These are phyloP conservation scores for Brassica nigra DNA, from an alignment of 345 rosid genomes.

Conservation along the genomic window DNA sequence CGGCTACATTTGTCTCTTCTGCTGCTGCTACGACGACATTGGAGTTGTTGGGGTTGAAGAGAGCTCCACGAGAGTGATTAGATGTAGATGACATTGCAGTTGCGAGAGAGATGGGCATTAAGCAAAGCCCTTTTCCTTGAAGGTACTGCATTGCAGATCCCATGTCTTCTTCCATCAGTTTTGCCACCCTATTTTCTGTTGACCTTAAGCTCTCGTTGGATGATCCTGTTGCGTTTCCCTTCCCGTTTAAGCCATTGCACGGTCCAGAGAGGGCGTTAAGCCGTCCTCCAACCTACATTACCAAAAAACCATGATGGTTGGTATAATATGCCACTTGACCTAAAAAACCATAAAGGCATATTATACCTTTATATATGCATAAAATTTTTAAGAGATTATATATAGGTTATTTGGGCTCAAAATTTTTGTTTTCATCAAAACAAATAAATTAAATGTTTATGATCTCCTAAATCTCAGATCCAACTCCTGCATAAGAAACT, in stretches of 20 bases:
- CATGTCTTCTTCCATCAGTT: slow-evolving; percentile 84
- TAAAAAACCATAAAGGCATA: not conserved
- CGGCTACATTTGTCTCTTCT: not conserved
- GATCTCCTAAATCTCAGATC: not conserved
- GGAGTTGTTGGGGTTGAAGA: not conserved
- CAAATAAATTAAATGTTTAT: not conserved
- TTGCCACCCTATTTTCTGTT: slow-evolving; percentile 90
- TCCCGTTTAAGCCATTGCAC: slow-evolving; percentile 43
- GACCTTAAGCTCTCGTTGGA: slow-evolving; percentile 58
- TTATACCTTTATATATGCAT: too few species aligned
- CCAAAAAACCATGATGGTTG: not conserved
- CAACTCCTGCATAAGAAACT: not conserved
- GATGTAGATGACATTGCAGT: not conserved
- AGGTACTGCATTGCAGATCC: not conserved
- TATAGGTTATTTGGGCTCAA: too few species aligned
- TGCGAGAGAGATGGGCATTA: not conserved
- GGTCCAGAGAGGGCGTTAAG: slow-evolving; percentile 44
- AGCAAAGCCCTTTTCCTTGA: not conserved
- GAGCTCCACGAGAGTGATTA: not conserved
- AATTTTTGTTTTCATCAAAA: too few species aligned
- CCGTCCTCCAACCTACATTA: slow-evolving; percentile 56
- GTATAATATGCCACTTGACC: not conserved
- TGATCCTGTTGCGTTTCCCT: slow-evolving; percentile 39
- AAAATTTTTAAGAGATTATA: too few species aligned
- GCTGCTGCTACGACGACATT: not conserved